These are phyloP conservation scores for Nigrograna mackinnonii DNA, from an alignment of 2,329 filamentous ascomycete species.

Conservation along the genomic window DNA sequence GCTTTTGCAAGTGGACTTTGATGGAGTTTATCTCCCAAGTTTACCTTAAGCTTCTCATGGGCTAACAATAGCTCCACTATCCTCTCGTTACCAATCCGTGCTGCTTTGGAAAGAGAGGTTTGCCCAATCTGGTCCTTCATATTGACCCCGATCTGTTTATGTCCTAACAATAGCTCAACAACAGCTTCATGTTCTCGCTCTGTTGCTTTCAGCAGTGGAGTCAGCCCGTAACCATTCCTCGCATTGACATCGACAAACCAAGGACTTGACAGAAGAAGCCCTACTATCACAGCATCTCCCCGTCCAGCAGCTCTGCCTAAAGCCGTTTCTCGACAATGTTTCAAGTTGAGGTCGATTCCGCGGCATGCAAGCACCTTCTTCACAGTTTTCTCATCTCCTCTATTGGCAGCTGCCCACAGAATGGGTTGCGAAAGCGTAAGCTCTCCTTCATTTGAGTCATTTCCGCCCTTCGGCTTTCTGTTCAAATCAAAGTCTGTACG, in stretches of 20 bases:
- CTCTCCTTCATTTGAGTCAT: too few relatives aligned
- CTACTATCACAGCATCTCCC: background rate
- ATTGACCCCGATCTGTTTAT: background rate
- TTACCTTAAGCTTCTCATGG: background rate
- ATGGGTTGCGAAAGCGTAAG: too few relatives aligned
- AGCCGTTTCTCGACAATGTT: too few relatives aligned
- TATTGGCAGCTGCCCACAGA: too few relatives aligned
- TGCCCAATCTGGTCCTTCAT: background rate
- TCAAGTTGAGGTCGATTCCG: too few relatives aligned
- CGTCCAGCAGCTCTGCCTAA: too few relatives aligned
- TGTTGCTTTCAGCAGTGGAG: slow-evolving; percentile 4
- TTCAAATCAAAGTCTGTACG: background rate
- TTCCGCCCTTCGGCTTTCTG: too few relatives aligned
- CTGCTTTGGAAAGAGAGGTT: slow-evolving; percentile 5
- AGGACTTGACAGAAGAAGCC: background rate
- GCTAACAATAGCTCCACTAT: background rate
- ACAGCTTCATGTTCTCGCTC: slow-evolving; percentile 2
- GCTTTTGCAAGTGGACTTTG: slow-evolving; percentile 5
- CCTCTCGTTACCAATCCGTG: background rate
- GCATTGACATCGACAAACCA: slow-evolving; percentile 3
- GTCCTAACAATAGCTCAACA: slow-evolving; percentile 2
- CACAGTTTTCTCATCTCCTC: too few relatives aligned
- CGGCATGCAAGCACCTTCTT: too few relatives aligned
- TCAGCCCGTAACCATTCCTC: slow-evolving; percentile 2
- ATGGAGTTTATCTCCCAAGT: background rate